Conservation (phyloP, 495 filamentous ascomycete species). For the Cryomyces antarcticus region DNA sequence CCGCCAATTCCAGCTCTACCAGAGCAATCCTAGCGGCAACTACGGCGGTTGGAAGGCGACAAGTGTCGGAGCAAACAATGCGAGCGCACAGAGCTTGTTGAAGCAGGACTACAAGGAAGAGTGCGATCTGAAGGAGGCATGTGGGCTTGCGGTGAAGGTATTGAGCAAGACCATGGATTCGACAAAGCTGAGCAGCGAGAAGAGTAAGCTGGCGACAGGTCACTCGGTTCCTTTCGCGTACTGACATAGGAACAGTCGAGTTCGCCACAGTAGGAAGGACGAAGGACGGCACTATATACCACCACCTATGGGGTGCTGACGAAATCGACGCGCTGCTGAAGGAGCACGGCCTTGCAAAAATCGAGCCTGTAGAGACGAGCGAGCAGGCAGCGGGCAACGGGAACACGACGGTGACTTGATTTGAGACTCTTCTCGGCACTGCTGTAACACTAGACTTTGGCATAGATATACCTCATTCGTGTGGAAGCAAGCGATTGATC, state of each 20-base stretch:
- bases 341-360: conserved; percentile 87
- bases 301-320: conserved; percentile 90
- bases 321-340: conserved; percentile 88
- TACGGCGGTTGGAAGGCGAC: conserved; percentile 99
- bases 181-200: conserved; percentile 94
- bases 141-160: conserved; percentile 94
- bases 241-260: conserved; percentile 45
- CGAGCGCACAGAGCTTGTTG: conserved; percentile 86
- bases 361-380: conserved; percentile 46
- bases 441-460: too few species aligned
- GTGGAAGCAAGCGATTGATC: too few species aligned
- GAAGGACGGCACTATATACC: conserved; percentile 85
- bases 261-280: conserved; percentile 97
- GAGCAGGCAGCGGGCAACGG: too few species aligned
- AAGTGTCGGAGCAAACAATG: conserved; percentile 93
- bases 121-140: conserved; percentile 85
- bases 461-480: too few species aligned
- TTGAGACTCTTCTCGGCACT: too few species aligned
- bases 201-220: conserved; percentile 42
- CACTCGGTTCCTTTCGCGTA: not conserved
- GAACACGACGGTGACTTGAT: too few species aligned
- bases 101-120: conserved; percentile 99
- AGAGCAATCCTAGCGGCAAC: conserved; percentile 98
- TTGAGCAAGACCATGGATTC: conserved; percentile 99
- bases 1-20: conserved; percentile 94